Base-by-base conservation (phyloP, 2,329 filamentous ascomycete species). In the Arthroderma sp. region DNA sequence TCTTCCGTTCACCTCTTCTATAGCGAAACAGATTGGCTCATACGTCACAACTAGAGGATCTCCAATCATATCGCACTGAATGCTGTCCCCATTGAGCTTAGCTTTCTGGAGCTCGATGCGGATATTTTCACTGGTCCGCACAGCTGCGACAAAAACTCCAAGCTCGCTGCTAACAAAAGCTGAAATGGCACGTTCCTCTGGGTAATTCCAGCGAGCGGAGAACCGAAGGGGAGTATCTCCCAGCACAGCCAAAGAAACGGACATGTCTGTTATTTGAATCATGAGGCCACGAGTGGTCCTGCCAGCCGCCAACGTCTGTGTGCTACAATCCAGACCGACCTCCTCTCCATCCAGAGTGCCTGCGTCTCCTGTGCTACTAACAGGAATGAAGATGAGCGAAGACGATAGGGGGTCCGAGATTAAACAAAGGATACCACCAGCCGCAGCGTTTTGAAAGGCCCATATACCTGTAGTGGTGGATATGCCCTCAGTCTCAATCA, bases 231-330 rank as follows among this genome's bases (percentile, higher is more conserved):
- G 15, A 10, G 38, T 22, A 37, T 57, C 51, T 27, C 44, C 48
- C 8, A 55, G 51, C 15, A 55, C 48, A 22, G 59, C 56, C 6
- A 66, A 45, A 34, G 57, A 55, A 10, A 68, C 59, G 6, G 60
- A 58, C 10, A 44, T 53, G 36, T 61, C 53, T 6, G 68, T 71
- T 33, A 72, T 54, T 46, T 71, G 69, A 11, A 70, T 51, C 8
- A 71, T 48, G 5, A 58, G 48, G 29, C 61, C 60, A 4, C 54
- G 51, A 10, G 53, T 48, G 6, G 65, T 60, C 42, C 54, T 61
- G 11, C 63, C 66, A 5, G 65, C 66, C 29, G 67, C 65, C 29
- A 73, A 50, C 3, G 70, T 72, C 50, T 64, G 63, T 5, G 57
- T 51, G 38, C 59, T 55, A n/a, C 65, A 55, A 32, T 69, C 62